Conservation (phyloP, 345 rosid genomes). For the Cardamine occulta region DNA sequence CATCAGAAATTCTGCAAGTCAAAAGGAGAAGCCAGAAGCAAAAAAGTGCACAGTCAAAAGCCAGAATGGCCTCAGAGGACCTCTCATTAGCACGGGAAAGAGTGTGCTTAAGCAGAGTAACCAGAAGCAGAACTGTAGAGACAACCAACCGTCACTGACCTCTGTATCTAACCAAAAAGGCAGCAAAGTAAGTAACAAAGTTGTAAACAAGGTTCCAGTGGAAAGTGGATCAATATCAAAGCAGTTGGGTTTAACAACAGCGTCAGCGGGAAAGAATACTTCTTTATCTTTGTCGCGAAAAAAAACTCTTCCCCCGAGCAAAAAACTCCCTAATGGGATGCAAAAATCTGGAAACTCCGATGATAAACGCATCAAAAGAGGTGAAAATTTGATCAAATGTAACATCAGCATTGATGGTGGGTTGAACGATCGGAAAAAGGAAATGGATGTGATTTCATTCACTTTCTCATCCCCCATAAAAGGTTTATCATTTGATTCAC, state of each 20-base stretch:
- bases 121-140: constrained; percentile 76
- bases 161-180: constrained; percentile 47
- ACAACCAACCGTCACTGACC: constrained; percentile 45
- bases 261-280: constrained; percentile 44
- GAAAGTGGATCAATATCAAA: constrained; percentile 48
- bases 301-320: constrained; percentile 50
- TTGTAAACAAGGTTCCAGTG: constrained; percentile 45
- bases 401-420: constrained; percentile 49
- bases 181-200: constrained; percentile 48
- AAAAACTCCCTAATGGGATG: constrained; percentile 49
- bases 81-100: constrained; percentile 40
- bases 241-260: constrained; percentile 40
- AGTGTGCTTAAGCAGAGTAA: constrained; percentile 68
- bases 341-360: constrained; percentile 43
- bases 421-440: constrained; percentile 48
- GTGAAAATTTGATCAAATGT: constrained; percentile 51
- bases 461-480: constrained; percentile 80
- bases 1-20: constrained; percentile 40
- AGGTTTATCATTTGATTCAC: constrained; percentile 46
- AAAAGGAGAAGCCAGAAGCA: constrained; percentile 54
- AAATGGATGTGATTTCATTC: constrained; percentile 83
- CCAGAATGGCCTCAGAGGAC: constrained; percentile 53
- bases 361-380: constrained; percentile 45
- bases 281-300: constrained; percentile 47
- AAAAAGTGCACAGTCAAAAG: constrained; percentile 48